Evolutionary conservation across 73 alveolate species (phyloP), one percentile per base, ranked within the genome.

Genomic region (Paramecium primaurelia): DNA sequence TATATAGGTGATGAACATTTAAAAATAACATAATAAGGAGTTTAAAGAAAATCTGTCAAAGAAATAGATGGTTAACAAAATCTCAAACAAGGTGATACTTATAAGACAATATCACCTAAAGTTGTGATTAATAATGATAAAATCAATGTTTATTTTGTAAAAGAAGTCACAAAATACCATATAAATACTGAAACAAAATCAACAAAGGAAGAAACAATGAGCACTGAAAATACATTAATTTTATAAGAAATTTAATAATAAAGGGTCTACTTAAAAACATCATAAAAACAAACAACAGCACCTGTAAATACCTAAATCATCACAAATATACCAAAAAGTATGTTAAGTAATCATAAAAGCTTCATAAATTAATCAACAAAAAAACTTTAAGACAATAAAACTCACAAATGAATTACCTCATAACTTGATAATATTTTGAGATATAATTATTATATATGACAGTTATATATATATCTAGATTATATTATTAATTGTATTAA

Each of bases 121-220:
- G 84, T 64, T 64, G 84, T 64, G 84, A 28, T 64, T n/a, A 64
- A 28, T 26, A 32, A 64, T 14, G 84, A 64, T 7, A 64, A 64
- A 64, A 64, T 64, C 84, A 64, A 64, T 64, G 84, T 64, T 64
- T 64, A 64, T 7, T 64, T 64, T 64, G 84, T 64, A 32, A 64
- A 64, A 7, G 84, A 64, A 34, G 47, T 64, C 51, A 64, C 54
- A 28, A 64, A 64, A 64, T 64, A 32, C 84, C 84, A 64, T 64
- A 64, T 64, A 4, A 64, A 28, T 64, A 34, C 84, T 64, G 84
- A 64, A 64, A 64, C 49, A 28, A 64, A 64, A 64, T 20, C 84
- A 12, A 5, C 22, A 28, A 64, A 28, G 8, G 84, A 64, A 8
- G 25, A 64, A 32, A 64, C 42, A 32, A 64, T 64, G 12, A 54